Evolutionary conservation across 257 asterid genomes (phyloP), one percentile per base, ranked within the genome.

Genomic region (Solanum lycopersicoides): DNA sequence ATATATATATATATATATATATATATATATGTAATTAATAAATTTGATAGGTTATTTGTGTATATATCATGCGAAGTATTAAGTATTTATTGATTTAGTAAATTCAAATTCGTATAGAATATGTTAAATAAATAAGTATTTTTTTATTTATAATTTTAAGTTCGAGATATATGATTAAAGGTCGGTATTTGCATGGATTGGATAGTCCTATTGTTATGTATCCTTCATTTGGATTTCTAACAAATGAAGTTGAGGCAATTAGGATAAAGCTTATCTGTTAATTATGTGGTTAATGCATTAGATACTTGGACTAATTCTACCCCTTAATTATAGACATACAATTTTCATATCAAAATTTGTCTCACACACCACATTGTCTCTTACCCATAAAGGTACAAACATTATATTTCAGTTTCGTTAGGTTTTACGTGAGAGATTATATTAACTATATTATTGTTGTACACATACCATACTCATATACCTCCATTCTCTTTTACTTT

Each of bases 31-130:
- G n/a, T n/a, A n/a, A n/a, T n/a, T n/a, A n/a, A n/a, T n/a, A n/a
- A n/a, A n/a, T n/a, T n/a, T n/a, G n/a, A n/a, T n/a, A n/a, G n/a
- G n/a, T n/a, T n/a, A n/a, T n/a, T n/a, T n/a, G n/a, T n/a, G n/a
- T n/a, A n/a, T n/a, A n/a, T n/a, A n/a, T n/a, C n/a, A n/a, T n/a
- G n/a, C n/a, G n/a, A n/a, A n/a, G n/a, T n/a, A n/a, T n/a, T n/a
- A n/a, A n/a, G n/a, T n/a, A n/a, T n/a, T n/a, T n/a, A n/a, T n/a
- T n/a, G n/a, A n/a, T n/a, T n/a, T n/a, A n/a, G n/a, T n/a, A n/a
- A n/a, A n/a, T n/a, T n/a, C n/a, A n/a, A n/a, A n/a, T n/a, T n/a
- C 53, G 3, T 12, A 12, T 1, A 0, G 15, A 45, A 0, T 2
- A 45, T 4, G 15, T 45, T 28, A 12, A 12, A 45, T n/a, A 2